phyloP scores from a whole-genome alignment of 371 early-diverging fungal species.

The Catenaria anguillulae region DNA sequence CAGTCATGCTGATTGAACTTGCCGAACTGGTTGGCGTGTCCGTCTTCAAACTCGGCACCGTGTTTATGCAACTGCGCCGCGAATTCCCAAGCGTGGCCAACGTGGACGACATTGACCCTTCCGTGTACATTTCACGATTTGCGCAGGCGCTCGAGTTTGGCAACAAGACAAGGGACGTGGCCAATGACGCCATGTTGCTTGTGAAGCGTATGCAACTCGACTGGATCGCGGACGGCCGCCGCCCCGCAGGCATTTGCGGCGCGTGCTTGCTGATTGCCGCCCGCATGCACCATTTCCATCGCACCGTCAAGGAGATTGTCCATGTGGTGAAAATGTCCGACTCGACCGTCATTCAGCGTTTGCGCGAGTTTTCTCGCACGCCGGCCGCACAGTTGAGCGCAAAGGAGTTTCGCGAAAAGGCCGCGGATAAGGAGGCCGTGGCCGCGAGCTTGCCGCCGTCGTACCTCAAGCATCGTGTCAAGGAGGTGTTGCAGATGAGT shows the following conservation, averaged over 20 bases:
- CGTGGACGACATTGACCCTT: slow-evolving; percentile 91
- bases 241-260: slow-evolving; percentile 98
- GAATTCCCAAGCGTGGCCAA: slow-evolving; percentile 43
- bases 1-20: slow-evolving; percentile 97
- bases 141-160: slow-evolving; percentile 87
- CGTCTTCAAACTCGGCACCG: slow-evolving; percentile 87
- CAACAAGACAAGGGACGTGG: slow-evolving; percentile 63
- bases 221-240: slow-evolving; percentile 94
- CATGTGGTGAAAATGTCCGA: slow-evolving; percentile 87
- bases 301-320: slow-evolving; percentile 78
- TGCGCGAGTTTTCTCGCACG: slow-evolving; percentile 80
- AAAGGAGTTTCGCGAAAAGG: neutral
- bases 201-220: slow-evolving; percentile 95
- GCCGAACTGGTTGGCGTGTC: slow-evolving; percentile 59
- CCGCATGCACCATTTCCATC: slow-evolving; percentile 81
- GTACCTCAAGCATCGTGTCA: slow-evolving; percentile 29
- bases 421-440: slow-evolving; percentile 51
- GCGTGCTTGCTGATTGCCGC: slow-evolving; percentile 91
- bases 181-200: slow-evolving; percentile 68
- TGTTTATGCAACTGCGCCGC: slow-evolving; percentile 72
- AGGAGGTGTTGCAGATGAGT: slow-evolving; percentile 24
- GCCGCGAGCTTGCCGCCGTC: slow-evolving; percentile 54
- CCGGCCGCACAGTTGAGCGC: slow-evolving; percentile 68
- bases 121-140: slow-evolving; percentile 90
- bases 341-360: slow-evolving; percentile 70